phyloP scores from a whole-genome alignment of 129 eudicot species.

The Sambucus nigra region DNA sequence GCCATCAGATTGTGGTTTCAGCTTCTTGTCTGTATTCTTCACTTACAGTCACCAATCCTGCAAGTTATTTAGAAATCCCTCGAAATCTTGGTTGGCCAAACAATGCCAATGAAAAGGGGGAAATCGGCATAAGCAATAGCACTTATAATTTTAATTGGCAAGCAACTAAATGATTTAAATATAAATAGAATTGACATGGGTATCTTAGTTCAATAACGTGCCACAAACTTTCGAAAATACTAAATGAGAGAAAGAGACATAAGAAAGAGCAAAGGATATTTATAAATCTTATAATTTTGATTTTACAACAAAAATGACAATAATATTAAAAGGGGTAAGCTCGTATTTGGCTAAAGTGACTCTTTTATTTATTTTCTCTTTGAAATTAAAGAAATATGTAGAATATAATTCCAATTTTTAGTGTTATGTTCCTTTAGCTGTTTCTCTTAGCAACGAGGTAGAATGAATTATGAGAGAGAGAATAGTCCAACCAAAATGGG shows the following conservation, averaged over 20 bases:
- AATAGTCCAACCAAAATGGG: not conserved
- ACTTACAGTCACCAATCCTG: constrained; percentile 76
- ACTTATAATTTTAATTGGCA: not conserved
- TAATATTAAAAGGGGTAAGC: too few species aligned
- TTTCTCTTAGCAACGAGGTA: not conserved
- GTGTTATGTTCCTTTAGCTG: too few species aligned
- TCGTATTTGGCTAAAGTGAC: too few species aligned
- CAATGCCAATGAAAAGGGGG: not conserved
- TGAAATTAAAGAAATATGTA: too few species aligned
- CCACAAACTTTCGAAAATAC: not conserved
- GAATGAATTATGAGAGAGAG: not conserved
- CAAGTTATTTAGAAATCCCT: constrained; percentile 83
- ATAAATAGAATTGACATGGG: not conserved
- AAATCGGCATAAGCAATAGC: constrained; percentile 13
- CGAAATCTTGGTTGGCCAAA: constrained; percentile 53
- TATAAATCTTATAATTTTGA: not conserved
- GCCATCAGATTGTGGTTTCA: constrained; percentile 40
- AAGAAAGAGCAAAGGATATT: not conserved
- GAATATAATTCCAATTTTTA: too few species aligned
- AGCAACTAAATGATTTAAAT: not conserved
- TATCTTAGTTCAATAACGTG: not conserved
- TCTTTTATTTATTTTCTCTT: too few species aligned
- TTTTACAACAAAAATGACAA: too few species aligned
- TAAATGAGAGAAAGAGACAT: too few species aligned
- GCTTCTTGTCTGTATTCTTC: constrained; percentile 64